Evolutionary conservation across 2,329 filamentous ascomycete genomes (phyloP).

Genomic region (Penicillium oxalicum): DNA sequence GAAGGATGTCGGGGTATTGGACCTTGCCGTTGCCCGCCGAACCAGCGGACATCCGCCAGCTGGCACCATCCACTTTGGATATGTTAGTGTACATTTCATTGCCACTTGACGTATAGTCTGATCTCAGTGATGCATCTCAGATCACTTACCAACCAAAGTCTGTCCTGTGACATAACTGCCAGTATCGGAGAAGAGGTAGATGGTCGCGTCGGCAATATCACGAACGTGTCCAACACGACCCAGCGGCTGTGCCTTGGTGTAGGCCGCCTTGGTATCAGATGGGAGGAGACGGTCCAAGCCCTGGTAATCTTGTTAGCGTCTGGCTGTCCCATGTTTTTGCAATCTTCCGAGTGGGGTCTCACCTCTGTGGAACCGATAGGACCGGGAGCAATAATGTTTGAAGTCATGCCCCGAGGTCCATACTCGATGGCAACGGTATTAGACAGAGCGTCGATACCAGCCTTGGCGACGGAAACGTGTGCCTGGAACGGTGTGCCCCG

Average conservation of each 20-base stretch:
- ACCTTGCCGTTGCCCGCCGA: conserved; percentile 33
- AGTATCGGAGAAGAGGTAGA: conserved; percentile 80
- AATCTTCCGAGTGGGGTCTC: neutral
- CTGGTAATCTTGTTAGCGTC: conserved; percentile 12
- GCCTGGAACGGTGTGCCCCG: conserved; percentile 77
- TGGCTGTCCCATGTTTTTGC: neutral
- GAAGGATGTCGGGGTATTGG: conserved; percentile 55
- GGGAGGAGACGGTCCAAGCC: conserved; percentile 61
- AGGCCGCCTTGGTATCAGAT: conserved; percentile 45
- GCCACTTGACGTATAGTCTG: too few relatives aligned
- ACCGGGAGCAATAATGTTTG: conserved; percentile 84
- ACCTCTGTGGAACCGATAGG: conserved; percentile 76
- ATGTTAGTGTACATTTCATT: neutral
- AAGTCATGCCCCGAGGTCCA: conserved; percentile 77
- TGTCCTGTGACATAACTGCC: conserved; percentile 83
- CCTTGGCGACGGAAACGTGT: conserved; percentile 88
- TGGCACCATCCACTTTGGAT: conserved; percentile 35
- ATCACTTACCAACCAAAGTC: conserved; percentile 55
- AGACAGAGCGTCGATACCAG: conserved; percentile 79
- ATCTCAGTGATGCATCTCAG: too few relatives aligned
- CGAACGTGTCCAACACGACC: conserved; percentile 73
- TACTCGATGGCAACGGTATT: conserved; percentile 79
- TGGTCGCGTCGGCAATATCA: conserved; percentile 87
- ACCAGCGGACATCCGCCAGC: conserved; percentile 35
- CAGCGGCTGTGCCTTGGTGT: conserved; percentile 56